phyloP scores from a whole-genome alignment of 306 rosid species.

The Vigna radiata region DNA sequence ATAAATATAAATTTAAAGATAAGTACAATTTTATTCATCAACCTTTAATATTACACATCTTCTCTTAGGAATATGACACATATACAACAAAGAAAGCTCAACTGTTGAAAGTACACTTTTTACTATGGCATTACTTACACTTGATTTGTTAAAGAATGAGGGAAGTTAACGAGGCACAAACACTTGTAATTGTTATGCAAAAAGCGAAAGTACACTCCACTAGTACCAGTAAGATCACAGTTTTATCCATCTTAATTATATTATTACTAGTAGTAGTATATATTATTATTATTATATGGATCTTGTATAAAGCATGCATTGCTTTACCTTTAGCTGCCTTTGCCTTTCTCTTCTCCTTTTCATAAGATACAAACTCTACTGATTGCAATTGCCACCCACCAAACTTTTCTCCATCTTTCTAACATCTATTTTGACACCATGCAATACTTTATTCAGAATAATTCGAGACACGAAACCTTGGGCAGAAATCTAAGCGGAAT shows the following conservation, averaged over 20 bases:
- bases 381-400: slow-evolving; percentile 23
- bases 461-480: slow-evolving; percentile 18
- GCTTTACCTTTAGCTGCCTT: slow-evolving; percentile 9
- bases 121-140: too few species aligned
- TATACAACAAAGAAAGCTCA: too few species aligned
- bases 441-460: neutral
- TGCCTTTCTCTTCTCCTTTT: slow-evolving; percentile 15
- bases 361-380: neutral
- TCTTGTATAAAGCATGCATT: slow-evolving; percentile 26
- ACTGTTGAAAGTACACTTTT: too few species aligned
- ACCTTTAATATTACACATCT: too few species aligned
- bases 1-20: too few species aligned
- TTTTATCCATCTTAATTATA: neutral
- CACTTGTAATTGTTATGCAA: neutral
- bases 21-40: too few species aligned
- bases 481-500: neutral
- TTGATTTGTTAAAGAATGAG: too few species aligned
- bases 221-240: neutral
- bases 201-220: slow-evolving; percentile 15
- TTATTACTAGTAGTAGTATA: too few species aligned
- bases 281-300: neutral
- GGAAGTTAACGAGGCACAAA: neutral
- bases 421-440: neutral
- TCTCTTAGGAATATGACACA: too few species aligned
- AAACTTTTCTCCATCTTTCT: neutral